Evolutionary conservation across 495 filamentous ascomycete genomes (phyloP).

Genomic region (Aspergillus incahuasiensis): DNA sequence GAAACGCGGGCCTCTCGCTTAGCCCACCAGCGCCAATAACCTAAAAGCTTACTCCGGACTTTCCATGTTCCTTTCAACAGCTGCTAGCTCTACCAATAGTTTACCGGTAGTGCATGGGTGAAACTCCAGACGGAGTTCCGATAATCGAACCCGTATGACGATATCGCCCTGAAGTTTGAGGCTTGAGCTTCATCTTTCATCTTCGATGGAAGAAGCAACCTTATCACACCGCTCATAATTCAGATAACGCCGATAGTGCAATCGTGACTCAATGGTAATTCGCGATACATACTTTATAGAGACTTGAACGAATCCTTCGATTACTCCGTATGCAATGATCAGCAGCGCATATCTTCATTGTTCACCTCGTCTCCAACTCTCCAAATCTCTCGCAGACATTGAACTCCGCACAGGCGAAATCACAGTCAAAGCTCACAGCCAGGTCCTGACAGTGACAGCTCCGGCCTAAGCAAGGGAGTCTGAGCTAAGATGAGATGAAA

Average conservation of each 20-base stretch:
- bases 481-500: not conserved
- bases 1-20: not conserved
- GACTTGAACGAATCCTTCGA: not conserved
- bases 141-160: not conserved
- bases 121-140: not conserved
- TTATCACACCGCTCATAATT: not conserved
- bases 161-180: not conserved
- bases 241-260: not conserved
- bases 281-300: not conserved
- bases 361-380: not conserved
- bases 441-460: not conserved
- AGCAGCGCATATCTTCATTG: not conserved
- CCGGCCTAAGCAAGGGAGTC: not conserved
- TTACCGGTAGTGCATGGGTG: not conserved
- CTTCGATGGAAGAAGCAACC: not conserved
- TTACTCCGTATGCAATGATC: not conserved
- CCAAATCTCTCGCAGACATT: not conserved
- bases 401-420: not conserved
- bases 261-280: not conserved
- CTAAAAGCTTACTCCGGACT: conserved; percentile 2
- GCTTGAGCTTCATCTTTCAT: not conserved
- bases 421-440: not conserved
- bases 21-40: not conserved
- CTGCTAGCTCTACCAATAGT: conserved; percentile 3
- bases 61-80: not conserved